Percentiles rank a stretch among this genome's conserved stretches.
Evolutionary conservation across 352 stramenopile genomes (phyloP).

Genomic region (Hyaloperonospora brassicae): DNA sequence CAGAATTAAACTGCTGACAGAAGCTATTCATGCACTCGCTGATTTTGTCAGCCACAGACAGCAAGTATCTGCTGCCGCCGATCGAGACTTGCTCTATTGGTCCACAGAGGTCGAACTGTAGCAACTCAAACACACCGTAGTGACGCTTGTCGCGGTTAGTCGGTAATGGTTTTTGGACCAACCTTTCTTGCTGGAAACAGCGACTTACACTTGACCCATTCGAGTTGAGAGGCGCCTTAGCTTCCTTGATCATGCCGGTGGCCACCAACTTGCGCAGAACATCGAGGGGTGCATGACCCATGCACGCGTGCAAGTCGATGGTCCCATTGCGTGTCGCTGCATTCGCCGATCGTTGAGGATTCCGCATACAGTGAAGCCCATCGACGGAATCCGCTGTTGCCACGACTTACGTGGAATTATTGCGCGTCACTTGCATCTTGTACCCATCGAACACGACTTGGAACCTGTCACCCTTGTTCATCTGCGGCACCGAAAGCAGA

Average conservation of each 20-base stretch:
- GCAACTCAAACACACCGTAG: constrained; percentile 1
- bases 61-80: neutral
- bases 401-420: constrained; percentile 13
- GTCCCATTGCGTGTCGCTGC: no score
- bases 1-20: neutral
- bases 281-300: neutral
- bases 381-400: constrained; percentile 7
- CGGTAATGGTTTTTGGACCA: neutral
- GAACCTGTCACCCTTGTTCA: constrained; percentile 3
- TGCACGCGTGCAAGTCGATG: neutral
- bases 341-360: neutral
- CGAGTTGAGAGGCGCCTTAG: neutral
- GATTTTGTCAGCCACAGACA: neutral
- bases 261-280: neutral
- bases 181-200: neutral
- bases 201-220: neutral
- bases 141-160: constrained; percentile 1
- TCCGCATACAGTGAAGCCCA: constrained; percentile 10
- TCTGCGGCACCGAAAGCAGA: constrained; percentile 1
- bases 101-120: neutral
- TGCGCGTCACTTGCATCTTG: constrained; percentile 13
- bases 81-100: no score
- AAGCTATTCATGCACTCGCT: neutral
- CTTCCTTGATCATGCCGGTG: neutral
- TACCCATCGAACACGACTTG: no score